These are phyloP conservation scores for Scedosporium aurantiacum DNA, from an alignment of 2,329 filamentous ascomycete species.

Conservation along the genomic window DNA sequence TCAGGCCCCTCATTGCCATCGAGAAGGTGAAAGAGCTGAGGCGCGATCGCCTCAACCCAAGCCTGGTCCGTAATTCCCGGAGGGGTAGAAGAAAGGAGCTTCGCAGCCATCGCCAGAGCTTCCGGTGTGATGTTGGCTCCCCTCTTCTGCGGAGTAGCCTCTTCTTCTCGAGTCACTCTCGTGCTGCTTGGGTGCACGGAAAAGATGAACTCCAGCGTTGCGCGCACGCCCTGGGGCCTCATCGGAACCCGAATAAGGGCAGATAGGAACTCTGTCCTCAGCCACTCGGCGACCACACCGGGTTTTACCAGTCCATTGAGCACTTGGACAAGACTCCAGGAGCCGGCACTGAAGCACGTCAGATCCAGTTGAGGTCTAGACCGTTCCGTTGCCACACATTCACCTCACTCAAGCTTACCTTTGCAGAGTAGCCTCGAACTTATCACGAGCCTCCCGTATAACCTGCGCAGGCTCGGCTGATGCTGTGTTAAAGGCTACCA, in stretches of 20 bases:
- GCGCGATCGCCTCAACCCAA: constrained; percentile 51
- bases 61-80: constrained; percentile 36
- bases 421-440: constrained; percentile 24
- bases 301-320: constrained; percentile 56
- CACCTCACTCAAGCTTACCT: constrained; percentile 25
- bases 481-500: constrained; percentile 37
- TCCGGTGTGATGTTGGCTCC: constrained; percentile 58
- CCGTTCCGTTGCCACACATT: background rate
- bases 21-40: constrained; percentile 50
- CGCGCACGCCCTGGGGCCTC: constrained; percentile 51
- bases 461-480: constrained; percentile 6
- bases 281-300: constrained; percentile 44
- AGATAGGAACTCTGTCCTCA: constrained; percentile 45
- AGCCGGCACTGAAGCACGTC: constrained; percentile 18
- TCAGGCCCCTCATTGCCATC: constrained; percentile 49
- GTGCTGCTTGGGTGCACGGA: constrained; percentile 50
- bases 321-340: constrained; percentile 46
- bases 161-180: background rate
- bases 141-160: constrained; percentile 35
- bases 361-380: constrained; percentile 2
- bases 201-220: constrained; percentile 61
- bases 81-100: constrained; percentile 50
- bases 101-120: constrained; percentile 52
- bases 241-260: constrained; percentile 51
- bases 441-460: background rate